These are phyloP conservation scores for Penicillium paneum DNA, from an alignment of 2,329 filamentous ascomycete genomes.

Conservation along the genomic window DNA sequence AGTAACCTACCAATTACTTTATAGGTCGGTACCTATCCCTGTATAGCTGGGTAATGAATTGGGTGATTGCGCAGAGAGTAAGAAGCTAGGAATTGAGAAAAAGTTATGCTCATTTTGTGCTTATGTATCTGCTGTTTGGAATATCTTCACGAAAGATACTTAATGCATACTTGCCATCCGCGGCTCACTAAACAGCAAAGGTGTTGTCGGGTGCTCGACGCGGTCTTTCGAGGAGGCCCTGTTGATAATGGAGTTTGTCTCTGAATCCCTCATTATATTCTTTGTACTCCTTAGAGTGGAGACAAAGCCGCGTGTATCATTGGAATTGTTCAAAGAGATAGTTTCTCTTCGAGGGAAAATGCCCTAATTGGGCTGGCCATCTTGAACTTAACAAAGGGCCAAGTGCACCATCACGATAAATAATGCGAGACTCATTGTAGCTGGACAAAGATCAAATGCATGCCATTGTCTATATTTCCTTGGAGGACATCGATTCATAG, in stretches of 20 bases:
- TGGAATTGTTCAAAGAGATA: background rate
- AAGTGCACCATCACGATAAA: background rate
- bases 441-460: background rate
- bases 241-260: background rate
- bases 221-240: background rate
- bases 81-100: too few species aligned
- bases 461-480: background rate
- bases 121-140: too few species aligned
- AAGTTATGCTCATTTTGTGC: background rate
- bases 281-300: background rate
- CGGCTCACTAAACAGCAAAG: background rate
- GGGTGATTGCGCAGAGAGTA: background rate
- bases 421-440: background rate
- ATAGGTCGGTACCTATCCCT: too few species aligned
- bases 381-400: background rate
- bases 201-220: background rate
- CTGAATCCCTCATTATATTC: too few species aligned
- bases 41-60: background rate
- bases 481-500: background rate
- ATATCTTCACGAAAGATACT: background rate
- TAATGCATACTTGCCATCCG: background rate
- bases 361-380: background rate
- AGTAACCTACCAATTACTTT: background rate
- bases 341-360: background rate
- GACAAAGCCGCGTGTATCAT: background rate